A percentile compares a stretch with the other conserved stretches of the same genome.
Conservation (phyloP, 495 filamentous ascomycete genomes). For the Corynascus novoguineensis region DNA sequence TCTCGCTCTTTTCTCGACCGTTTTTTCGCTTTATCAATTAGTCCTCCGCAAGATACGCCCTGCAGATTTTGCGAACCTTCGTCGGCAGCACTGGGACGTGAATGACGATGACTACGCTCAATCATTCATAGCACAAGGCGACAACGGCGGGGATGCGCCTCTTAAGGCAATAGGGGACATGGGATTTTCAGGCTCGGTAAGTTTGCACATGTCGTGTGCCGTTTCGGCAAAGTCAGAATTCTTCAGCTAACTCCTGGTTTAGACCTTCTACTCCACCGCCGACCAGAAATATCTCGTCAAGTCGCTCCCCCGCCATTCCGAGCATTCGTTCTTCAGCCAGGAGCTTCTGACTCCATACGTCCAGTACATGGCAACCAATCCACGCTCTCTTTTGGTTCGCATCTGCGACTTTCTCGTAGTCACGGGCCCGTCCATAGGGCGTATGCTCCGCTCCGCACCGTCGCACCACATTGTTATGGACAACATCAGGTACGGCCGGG, state of each 20-base stretch:
- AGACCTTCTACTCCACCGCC: constrained; percentile 62
- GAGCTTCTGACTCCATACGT: constrained; percentile 57
- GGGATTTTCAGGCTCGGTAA: constrained; percentile 34
- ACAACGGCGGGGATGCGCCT: constrained; percentile 12
- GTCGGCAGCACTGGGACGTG: constrained; percentile 27
- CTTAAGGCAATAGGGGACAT: constrained; percentile 33
- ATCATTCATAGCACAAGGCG: constrained; percentile 23
- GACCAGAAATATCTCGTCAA: constrained; percentile 61
- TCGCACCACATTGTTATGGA: constrained; percentile 70
- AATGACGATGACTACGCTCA: constrained; percentile 23
- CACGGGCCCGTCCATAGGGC: constrained; percentile 49
- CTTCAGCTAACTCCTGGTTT: background rate
- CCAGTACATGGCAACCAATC: constrained; percentile 53
- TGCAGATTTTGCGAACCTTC: constrained; percentile 34
- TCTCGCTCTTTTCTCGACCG: constrained; percentile 27
- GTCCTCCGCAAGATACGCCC: constrained; percentile 33
- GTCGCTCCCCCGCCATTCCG: constrained; percentile 59
- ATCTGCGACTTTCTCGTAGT: constrained; percentile 62
- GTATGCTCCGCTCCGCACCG: constrained; percentile 49
- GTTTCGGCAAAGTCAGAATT: background rate
- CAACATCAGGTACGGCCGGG: constrained; percentile 56
- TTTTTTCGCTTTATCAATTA: constrained; percentile 39
- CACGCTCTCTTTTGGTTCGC: constrained; percentile 55
- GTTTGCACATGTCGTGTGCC: background rate
- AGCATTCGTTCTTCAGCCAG: constrained; percentile 61